Percentiles rank a stretch among this genome's conserved stretches.
Conservation (phyloP, 2,329 filamentous ascomycete genomes). For the Emergomyces africanus region DNA sequence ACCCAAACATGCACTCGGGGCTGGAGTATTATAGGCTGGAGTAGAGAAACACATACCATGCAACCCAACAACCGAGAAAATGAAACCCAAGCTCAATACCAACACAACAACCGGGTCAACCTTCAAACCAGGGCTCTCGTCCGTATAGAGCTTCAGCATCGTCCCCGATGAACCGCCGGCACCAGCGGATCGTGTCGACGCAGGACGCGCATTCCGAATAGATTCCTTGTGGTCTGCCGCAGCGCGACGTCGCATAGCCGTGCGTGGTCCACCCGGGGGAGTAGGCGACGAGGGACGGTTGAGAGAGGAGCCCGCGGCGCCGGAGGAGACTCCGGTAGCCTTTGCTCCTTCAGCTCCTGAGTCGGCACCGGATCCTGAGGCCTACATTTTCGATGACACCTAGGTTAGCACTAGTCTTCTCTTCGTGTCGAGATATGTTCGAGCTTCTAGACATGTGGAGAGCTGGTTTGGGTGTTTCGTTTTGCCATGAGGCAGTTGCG, state of each 20-base stretch:
- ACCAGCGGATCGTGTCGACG: constrained; percentile 83
- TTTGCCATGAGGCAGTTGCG: not conserved
- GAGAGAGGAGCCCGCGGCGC: constrained; percentile 54
- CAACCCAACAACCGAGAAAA: constrained; percentile 94
- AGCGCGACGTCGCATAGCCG: constrained; percentile 86
- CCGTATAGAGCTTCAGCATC: constrained; percentile 98
- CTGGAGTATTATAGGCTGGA: no score
- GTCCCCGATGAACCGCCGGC: constrained; percentile 95
- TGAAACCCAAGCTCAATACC: constrained; percentile 92
- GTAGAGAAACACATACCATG: constrained; percentile 60
- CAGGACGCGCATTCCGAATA: constrained; percentile 82
- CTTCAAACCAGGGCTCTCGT: constrained; percentile 93
- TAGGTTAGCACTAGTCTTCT: not conserved
- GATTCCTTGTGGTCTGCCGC: constrained; percentile 97
- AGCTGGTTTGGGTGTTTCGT: not conserved
- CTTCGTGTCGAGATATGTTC: not conserved
- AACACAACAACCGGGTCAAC: constrained; percentile 96
- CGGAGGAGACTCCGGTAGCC: constrained; percentile 44
- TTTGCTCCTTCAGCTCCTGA: constrained; percentile 31
- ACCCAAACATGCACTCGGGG: not conserved
- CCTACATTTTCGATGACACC: constrained; percentile 12
- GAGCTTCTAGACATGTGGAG: not conserved
- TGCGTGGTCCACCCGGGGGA: constrained; percentile 85
- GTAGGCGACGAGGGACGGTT: constrained; percentile 75
- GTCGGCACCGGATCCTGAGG: constrained; percentile 31